These are phyloP conservation scores for Trichoderma asperelloides DNA, from an alignment of 495 filamentous ascomycete genomes.

Conservation along the genomic window DNA sequence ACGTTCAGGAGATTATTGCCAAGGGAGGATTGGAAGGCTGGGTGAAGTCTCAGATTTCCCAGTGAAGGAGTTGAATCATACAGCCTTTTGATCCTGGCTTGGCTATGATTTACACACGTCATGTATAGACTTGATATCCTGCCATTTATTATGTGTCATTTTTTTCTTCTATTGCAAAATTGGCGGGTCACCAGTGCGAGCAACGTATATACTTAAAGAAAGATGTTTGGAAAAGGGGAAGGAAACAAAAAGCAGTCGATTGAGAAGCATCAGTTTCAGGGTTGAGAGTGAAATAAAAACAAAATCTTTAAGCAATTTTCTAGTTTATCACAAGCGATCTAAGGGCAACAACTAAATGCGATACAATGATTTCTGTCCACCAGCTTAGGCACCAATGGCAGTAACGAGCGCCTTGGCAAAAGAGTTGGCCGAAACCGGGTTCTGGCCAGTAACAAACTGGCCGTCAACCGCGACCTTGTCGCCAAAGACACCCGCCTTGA, in stretches of 20 bases:
- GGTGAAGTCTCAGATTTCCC: conserved; percentile 58
- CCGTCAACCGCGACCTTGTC: conserved; percentile 54
- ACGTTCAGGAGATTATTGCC: conserved; percentile 89
- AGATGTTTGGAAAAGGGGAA: no score
- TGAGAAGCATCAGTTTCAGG: background rate
- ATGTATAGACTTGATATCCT: no score
- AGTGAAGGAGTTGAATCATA: no score
- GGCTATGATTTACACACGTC: no score
- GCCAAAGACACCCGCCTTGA: conserved; percentile 52
- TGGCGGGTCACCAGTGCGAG: no score
- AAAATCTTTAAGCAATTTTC: no score
- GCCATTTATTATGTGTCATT: no score
- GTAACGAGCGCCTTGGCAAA: conserved; percentile 20
- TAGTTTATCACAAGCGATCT: background rate
- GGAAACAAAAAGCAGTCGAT: no score
- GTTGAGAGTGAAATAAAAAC: no score
- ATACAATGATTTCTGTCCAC: background rate
- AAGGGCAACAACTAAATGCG: background rate
- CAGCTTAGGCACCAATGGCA: conserved; percentile 12
- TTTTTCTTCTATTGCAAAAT: no score
- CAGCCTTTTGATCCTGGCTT: no score
- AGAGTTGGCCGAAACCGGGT: conserved; percentile 57
- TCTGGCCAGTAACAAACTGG: conserved; percentile 65
- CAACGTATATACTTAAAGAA: no score
- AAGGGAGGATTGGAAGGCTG: conserved; percentile 70